Evolutionary conservation across 148 eudicot genomes (phyloP), one percentile per base, ranked within the genome.

Genomic region (Fagopyrum homotropicum): DNA sequence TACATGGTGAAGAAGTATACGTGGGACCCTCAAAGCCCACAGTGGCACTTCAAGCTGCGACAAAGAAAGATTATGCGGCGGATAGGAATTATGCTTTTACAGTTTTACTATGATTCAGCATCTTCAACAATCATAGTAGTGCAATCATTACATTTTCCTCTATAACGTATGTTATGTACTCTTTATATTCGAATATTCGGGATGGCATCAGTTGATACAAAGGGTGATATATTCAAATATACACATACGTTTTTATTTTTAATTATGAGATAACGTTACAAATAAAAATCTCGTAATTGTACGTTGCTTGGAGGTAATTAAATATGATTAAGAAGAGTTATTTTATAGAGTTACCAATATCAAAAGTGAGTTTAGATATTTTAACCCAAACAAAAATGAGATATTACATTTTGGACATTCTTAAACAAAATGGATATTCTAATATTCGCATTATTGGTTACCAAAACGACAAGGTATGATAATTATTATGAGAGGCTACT

Each of bases 1-100:
- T 14, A 6, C 6, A 84, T 76, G 19, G 88, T 72, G 57, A 71
- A 79, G 44, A 83, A 15, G 81, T 80, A 81, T 84, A 84, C 4
- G 17, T 57, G 63, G 35, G 71, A 14, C 71, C 71, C 71, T 4
- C 19, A 66, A 64, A 57, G 63, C 22, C 63, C 8, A 29, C 17
- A 9, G 71, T 35, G 47, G 45, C 69, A 4, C 12, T 49, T 8
- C 12, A 9, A 49, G 52, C 52, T 8, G 52, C 52, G 12, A 12
- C 12, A 8, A 8, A 49, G 52, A 49, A 49, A 49, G 3, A 1
- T 14, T 14, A 66, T 43, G 68, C 68, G 68, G 40, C 66, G 66
- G 40, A 7, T 22, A 19, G 66, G 45, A 35, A 11, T 64, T 66
- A 15, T 66, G 71, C 46, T 66, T 66, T 66, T 66, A 64, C 45